These are phyloP conservation scores for Geosmithia flava DNA, from an alignment of 2,329 filamentous ascomycete species.

Conservation along the genomic window DNA sequence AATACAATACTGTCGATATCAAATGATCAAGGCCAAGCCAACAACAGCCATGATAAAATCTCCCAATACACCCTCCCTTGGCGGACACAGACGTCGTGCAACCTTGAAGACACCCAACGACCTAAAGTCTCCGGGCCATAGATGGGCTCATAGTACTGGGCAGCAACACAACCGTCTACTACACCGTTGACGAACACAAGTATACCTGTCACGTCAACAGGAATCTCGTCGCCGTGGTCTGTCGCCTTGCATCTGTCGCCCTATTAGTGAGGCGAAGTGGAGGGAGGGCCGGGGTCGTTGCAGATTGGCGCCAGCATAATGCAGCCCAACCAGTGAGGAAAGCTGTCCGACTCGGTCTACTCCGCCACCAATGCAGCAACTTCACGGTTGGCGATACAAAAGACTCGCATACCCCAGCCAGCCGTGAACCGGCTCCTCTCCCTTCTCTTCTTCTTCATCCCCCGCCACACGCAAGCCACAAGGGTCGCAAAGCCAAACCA, in stretches of 20 bases:
- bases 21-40: too few relatives aligned
- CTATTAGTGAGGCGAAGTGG: not conserved
- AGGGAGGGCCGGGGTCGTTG: not conserved
- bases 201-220: not conserved
- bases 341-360: not conserved
- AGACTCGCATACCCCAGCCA: not conserved
- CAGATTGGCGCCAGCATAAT: not conserved
- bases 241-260: not conserved
- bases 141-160: too few relatives aligned
- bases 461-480: conserved; percentile 40
- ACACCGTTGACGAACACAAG: not conserved
- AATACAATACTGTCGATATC: too few relatives aligned
- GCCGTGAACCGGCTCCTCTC: conserved; percentile 7
- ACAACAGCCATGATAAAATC: too few relatives aligned
- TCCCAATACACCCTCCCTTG: too few relatives aligned
- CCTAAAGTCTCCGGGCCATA: too few relatives aligned
- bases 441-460: conserved; percentile 25
- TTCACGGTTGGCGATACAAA: conserved; percentile 1
- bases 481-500: conserved; percentile 42
- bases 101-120: too few relatives aligned
- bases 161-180: too few relatives aligned
- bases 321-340: not conserved
- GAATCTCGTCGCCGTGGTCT: not conserved
- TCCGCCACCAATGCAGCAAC: not conserved
- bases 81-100: not conserved